Percentiles rank a stretch among this genome's conserved stretches.
Conservation (phyloP, 306 rosid species). For the Ceratonia siliqua region DNA sequence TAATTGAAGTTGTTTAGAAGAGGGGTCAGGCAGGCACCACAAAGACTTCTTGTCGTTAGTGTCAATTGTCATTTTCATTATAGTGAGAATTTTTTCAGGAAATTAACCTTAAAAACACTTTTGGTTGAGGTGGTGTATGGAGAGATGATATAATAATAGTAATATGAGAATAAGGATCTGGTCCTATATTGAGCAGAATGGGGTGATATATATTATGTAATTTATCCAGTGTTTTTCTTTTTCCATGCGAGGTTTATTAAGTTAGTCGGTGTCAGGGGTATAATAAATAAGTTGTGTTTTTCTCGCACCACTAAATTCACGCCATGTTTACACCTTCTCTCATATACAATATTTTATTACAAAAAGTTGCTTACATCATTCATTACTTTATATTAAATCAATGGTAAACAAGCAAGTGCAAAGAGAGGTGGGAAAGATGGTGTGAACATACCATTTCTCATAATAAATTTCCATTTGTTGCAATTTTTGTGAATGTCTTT, state of each 20-base stretch:
- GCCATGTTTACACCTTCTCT: too few relatives aligned
- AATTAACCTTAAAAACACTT: slow-evolving; percentile 6
- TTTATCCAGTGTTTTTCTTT: not conserved
- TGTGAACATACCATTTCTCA: too few relatives aligned
- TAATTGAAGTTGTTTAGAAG: slow-evolving; percentile 6
- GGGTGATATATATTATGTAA: not conserved
- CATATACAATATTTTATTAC: too few relatives aligned
- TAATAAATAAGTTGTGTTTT: too few relatives aligned
- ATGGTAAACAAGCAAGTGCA: too few relatives aligned
- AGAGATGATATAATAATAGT: slow-evolving; percentile 3
- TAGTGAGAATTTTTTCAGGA: not conserved
- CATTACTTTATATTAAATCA: too few relatives aligned
- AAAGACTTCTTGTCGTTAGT: slow-evolving; percentile 15
- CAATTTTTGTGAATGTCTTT: not conserved
- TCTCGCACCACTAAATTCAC: too few relatives aligned
- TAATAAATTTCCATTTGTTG: too few relatives aligned
- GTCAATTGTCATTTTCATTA: slow-evolving; percentile 2
- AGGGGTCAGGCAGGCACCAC: not conserved
- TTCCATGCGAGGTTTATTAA: not conserved
- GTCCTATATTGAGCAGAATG: slow-evolving; percentile 11
- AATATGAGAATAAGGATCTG: slow-evolving; percentile 23
- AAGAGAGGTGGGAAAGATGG: too few relatives aligned
- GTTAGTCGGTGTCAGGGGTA: slow-evolving; percentile 4
- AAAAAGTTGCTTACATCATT: too few relatives aligned
- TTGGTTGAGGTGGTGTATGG: slow-evolving; percentile 15